These are phyloP conservation scores for Mortierella sp. DNA, from an alignment of 371 early-diverging fungal species.

Conservation along the genomic window DNA sequence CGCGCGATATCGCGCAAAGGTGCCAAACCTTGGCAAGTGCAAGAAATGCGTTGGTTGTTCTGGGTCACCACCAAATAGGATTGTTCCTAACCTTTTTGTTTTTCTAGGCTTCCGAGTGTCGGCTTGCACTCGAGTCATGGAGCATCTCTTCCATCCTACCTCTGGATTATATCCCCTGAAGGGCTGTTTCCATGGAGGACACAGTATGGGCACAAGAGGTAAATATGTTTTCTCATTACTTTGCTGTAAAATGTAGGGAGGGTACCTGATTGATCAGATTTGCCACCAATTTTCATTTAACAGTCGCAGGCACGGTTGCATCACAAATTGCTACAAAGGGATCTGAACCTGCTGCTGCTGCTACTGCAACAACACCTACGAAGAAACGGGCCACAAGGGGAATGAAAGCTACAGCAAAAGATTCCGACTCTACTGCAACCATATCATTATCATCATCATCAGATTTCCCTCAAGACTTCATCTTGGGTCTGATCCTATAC, in stretches of 20 bases:
- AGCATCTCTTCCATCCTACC: constrained; percentile 38
- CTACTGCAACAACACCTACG: not conserved
- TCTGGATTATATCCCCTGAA: constrained; percentile 36
- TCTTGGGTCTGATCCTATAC: constrained; percentile 29
- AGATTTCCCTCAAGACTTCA: constrained; percentile 20
- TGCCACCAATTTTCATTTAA: constrained; percentile 38
- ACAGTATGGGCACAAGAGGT: constrained; percentile 55
- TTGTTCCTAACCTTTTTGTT: not conserved
- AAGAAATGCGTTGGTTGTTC: not conserved
- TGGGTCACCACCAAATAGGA: too few species aligned
- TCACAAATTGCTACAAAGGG: constrained; percentile 12
- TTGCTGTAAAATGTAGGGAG: too few species aligned
- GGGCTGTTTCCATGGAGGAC: constrained; percentile 47
- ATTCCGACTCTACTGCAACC: not conserved
- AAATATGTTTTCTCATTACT: not conserved
- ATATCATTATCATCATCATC: not conserved
- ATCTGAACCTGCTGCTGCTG: not conserved
- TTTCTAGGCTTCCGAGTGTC: constrained; percentile 37
- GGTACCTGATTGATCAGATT: constrained; percentile 1
- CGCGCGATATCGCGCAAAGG: constrained; percentile 45
- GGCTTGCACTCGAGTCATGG: constrained; percentile 32
- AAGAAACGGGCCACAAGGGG: constrained; percentile 7
- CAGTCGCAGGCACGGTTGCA: constrained; percentile 46
- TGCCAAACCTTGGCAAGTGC: constrained; percentile 36
- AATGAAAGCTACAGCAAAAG: constrained; percentile 16